Percentiles rank a stretch among this genome's conserved stretches.
Conservation (phyloP, 2,329 filamentous ascomycete genomes). For the Aspergillus melleus region DNA sequence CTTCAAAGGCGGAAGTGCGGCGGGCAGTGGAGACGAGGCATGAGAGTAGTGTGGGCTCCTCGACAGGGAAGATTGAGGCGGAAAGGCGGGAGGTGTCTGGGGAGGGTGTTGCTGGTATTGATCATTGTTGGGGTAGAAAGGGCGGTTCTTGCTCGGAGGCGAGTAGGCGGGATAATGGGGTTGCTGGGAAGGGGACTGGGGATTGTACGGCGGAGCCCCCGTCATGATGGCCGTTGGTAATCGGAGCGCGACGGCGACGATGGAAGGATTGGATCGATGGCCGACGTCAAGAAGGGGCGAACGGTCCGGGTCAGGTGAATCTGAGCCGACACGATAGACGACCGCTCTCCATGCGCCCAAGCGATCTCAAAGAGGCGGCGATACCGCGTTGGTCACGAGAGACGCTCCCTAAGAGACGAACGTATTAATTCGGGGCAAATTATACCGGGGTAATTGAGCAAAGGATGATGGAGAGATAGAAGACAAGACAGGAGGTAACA, state of each 20-base stretch:
- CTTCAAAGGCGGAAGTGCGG: constrained; percentile 42
- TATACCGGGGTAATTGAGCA: not conserved
- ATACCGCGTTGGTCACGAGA: not conserved
- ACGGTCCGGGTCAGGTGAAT: constrained; percentile 12
- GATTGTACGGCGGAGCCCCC: constrained; percentile 46
- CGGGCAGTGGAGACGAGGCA: constrained; percentile 42
- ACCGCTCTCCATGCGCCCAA: constrained; percentile 19
- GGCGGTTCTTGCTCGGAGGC: constrained; percentile 42
- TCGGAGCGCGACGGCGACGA: constrained; percentile 26
- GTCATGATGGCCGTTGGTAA: constrained; percentile 38
- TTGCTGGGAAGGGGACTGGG: constrained; percentile 48
- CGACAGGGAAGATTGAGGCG: constrained; percentile 33
- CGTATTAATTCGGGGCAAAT: not conserved
- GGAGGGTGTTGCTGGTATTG: constrained; percentile 44
- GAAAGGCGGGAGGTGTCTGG: constrained; percentile 45
- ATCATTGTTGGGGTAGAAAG: constrained; percentile 45
- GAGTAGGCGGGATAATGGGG: constrained; percentile 44
- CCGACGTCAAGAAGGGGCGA: constrained; percentile 6
- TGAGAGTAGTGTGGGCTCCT: constrained; percentile 44
- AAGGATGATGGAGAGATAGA: not conserved
- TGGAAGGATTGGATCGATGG: constrained; percentile 1
- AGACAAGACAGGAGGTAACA: not conserved
- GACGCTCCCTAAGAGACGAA: not conserved
- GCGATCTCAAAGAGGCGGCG: constrained; percentile 1
- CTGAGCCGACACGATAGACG: constrained; percentile 12